Base-by-base conservation (phyloP, 2,329 filamentous ascomycete species). In the Chaetomiaceae sp. region DNA sequence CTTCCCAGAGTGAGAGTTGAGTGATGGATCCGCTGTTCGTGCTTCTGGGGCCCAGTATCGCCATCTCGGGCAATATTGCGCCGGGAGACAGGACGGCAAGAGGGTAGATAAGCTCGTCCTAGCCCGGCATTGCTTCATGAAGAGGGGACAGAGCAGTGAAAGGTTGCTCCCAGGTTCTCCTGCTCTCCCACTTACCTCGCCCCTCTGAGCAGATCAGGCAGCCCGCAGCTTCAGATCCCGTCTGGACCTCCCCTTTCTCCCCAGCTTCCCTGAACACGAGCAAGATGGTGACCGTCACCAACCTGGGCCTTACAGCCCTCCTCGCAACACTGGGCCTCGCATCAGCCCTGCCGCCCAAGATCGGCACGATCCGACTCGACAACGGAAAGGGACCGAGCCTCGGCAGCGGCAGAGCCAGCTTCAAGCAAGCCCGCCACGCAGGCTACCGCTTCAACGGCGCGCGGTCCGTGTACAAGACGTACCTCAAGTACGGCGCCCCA, bases 401-500 rank as follows among this genome's bases (percentile, higher is more conserved):
- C 19, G 36, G 34, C 22, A 25, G 20, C 22, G 60, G 62, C 39
- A 54, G 50, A 19, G 43, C 63, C 50, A 65, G 65, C 2, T 61
- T 73, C 20, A 62, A 68, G 36, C 71, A 73, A 55, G 63, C 68
- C 40, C 64, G 63, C 57, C 70, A 69, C 57, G 55, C 58, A 15
- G 39, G 61, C 49, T 61, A 68, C 51, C 66, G 61, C 51, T 58
- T 62, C 63, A 64, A 66, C 54, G 71, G 71, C 8, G 64, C 67
- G 31, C 58, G 66, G 15, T 66, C 68, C 2, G 64, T 72, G 31
- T 67, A 69, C 63, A 65, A 67, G 56, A 66, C 68, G 23, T 74
- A 74, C 61, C 62, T 64, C 47, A 75, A 75, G 62, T 73, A 67
- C 50, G 68, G 69, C 47, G 63, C 63, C 15, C 54, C 64, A 5